Conservation (phyloP, 169 alveolate genomes). For the Plasmodium gonderi region DNA sequence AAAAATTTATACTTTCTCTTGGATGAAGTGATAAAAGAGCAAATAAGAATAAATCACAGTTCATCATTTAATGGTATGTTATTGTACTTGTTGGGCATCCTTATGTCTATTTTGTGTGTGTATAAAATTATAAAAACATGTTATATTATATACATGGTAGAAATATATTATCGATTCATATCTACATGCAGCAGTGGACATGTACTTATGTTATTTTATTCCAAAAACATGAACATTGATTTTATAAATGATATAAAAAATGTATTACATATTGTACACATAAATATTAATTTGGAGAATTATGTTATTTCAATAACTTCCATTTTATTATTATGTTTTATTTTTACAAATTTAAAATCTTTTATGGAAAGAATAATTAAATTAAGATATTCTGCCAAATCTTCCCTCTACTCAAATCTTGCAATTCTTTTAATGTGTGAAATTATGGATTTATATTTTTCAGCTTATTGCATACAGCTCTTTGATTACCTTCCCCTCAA, state of each 20-base stretch:
- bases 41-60: constrained; percentile 49
- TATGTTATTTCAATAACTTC: constrained; percentile 59
- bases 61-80: constrained; percentile 41
- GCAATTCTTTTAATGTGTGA: constrained; percentile 64
- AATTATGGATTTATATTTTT: constrained; percentile 54
- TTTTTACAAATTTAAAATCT: constrained; percentile 54
- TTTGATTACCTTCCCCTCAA: constrained; percentile 56
- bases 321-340: constrained; percentile 34
- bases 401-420: constrained; percentile 45
- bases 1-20: constrained; percentile 50
- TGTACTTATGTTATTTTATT: constrained; percentile 44
- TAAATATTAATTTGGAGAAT: constrained; percentile 43
- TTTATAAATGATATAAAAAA: constrained; percentile 43
- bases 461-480: constrained; percentile 62
- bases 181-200: constrained; percentile 56
- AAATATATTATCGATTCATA: constrained; percentile 32
- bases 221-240: constrained; percentile 50
- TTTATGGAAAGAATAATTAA: constrained; percentile 70
- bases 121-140: constrained; percentile 57
- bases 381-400: constrained; percentile 36
- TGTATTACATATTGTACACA: constrained; percentile 49
- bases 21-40: constrained; percentile 60
- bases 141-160: constrained; percentile 62
- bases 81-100: constrained; percentile 38
- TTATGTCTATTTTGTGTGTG: constrained; percentile 51